phyloP scores from a whole-genome alignment of 352 stramenopile species.

The Globisporangium canariense region DNA sequence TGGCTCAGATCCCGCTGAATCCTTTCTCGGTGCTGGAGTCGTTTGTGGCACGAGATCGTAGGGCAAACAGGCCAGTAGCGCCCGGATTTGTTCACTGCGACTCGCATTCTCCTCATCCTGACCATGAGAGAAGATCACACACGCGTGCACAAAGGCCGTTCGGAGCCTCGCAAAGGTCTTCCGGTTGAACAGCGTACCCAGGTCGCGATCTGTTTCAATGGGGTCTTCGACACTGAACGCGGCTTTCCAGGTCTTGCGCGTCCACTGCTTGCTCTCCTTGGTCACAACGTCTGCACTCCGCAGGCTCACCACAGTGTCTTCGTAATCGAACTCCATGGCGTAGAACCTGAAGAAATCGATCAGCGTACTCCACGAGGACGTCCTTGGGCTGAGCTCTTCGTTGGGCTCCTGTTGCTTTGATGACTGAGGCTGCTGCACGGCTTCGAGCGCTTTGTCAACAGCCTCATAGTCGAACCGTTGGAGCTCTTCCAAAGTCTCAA shows the following conservation, averaged over 20 bases:
- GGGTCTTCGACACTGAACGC: constrained; percentile 77
- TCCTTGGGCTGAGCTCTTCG: neutral
- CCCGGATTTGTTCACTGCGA: neutral
- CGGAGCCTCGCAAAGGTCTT: constrained; percentile 50
- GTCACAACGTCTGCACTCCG: constrained; percentile 24
- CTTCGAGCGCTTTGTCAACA: constrained; percentile 22
- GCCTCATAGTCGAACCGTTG: constrained; percentile 18
- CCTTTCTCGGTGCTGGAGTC: neutral
- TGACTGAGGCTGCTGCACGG: neutral
- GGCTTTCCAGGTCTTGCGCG: constrained; percentile 28
- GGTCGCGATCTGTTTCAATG: constrained; percentile 62
- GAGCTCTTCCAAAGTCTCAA: constrained; percentile 24
- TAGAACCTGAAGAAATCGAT: constrained; percentile 77
- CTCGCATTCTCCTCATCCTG: neutral
- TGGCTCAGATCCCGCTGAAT: constrained; percentile 7
- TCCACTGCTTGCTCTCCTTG: constrained; percentile 54
- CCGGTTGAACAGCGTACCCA: constrained; percentile 64
- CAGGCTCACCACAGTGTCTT: constrained; percentile 59
- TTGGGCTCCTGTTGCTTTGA: neutral
- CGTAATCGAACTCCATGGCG: constrained; percentile 66
- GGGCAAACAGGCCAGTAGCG: constrained; percentile 9
- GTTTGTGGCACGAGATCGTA: constrained; percentile 13
- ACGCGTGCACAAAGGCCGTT: constrained; percentile 47
- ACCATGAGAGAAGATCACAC: constrained; percentile 25
- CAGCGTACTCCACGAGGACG: constrained; percentile 36